These are phyloP conservation scores for Suillus discolor DNA, from an alignment of 768 basidiomycete species.

Conservation along the genomic window DNA sequence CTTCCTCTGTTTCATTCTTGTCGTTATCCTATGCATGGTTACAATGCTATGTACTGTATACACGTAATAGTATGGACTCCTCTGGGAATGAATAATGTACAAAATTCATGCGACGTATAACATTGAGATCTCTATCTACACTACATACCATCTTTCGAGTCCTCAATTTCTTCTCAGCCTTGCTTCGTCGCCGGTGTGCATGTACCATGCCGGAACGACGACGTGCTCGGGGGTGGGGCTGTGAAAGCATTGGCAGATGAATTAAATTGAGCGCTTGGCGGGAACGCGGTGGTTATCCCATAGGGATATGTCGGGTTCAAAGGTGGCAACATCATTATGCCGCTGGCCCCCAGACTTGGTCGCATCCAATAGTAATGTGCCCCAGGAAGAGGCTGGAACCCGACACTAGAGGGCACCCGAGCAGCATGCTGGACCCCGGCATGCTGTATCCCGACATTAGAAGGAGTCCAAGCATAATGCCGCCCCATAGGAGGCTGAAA, in stretches of 20 bases:
- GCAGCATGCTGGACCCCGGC: neutral
- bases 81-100: constrained; percentile 28
- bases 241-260: neutral
- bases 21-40: neutral
- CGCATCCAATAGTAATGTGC: neutral
- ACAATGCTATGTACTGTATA: constrained; percentile 30
- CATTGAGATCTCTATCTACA: neutral
- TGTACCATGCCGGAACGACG: neutral
- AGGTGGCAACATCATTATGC: neutral
- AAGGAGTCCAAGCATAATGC: too few species aligned
- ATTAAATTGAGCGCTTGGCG: neutral
- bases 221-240: neutral
- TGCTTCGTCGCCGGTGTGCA: neutral
- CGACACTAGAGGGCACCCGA: neutral
- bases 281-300: neutral
- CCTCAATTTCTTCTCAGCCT: neutral
- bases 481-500: too few species aligned
- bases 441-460: neutral
- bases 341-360: neutral
- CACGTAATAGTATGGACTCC: constrained; percentile 17
- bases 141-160: too few species aligned
- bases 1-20: neutral
- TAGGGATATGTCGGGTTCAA: neutral
- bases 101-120: constrained; percentile 14
- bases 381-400: neutral